A percentile compares a stretch with the other conserved stretches of the same genome.
Evolutionary conservation across 768 basidiomycete genomes (phyloP).

Genomic region (Leccinum imitatum): DNA sequence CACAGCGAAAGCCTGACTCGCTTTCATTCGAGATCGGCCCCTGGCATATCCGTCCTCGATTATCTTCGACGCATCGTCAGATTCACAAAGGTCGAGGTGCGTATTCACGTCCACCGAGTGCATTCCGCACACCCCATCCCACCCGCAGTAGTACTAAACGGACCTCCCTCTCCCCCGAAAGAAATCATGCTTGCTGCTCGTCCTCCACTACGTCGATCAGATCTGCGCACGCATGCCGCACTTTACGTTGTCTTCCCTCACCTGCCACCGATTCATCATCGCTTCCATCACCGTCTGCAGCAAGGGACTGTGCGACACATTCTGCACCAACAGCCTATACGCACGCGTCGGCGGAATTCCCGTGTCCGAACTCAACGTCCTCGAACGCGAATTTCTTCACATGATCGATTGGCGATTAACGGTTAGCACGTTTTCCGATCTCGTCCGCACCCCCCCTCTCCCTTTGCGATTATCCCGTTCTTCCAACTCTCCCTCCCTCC

Average conservation of each 20-base stretch:
- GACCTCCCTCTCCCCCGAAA: conserved; percentile 27
- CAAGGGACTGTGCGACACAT: conserved; percentile 94
- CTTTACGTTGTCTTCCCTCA: conserved; percentile 94
- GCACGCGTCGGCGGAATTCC: conserved; percentile 96
- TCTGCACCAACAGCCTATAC: conserved; percentile 93
- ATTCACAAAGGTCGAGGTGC: conserved; percentile 94
- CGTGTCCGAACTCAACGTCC: conserved; percentile 85
- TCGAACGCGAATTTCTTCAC: conserved; percentile 91
- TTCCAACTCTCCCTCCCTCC: neutral
- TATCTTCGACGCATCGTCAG: conserved; percentile 92
- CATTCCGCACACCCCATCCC: neutral
- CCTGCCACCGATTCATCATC: conserved; percentile 97
- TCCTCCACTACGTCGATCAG: conserved; percentile 89
- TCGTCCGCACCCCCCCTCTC: neutral
- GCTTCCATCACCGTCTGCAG: conserved; percentile 87
- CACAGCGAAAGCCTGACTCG: conserved; percentile 85
- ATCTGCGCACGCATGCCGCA: conserved; percentile 83
- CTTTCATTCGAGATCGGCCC: conserved; percentile 93
- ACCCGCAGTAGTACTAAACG: conserved; percentile 4
- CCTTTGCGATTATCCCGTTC: no score
- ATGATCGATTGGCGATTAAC: conserved; percentile 94
- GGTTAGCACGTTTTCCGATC: conserved; percentile 56
- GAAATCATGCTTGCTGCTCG: conserved; percentile 80
- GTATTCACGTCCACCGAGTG: conserved; percentile 20
- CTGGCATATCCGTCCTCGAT: conserved; percentile 84